Evolutionary conservation across 2,329 filamentous ascomycete genomes (phyloP), one percentile per base, ranked within the genome.

Genomic region (Neodidymelliopsis sp.): DNA sequence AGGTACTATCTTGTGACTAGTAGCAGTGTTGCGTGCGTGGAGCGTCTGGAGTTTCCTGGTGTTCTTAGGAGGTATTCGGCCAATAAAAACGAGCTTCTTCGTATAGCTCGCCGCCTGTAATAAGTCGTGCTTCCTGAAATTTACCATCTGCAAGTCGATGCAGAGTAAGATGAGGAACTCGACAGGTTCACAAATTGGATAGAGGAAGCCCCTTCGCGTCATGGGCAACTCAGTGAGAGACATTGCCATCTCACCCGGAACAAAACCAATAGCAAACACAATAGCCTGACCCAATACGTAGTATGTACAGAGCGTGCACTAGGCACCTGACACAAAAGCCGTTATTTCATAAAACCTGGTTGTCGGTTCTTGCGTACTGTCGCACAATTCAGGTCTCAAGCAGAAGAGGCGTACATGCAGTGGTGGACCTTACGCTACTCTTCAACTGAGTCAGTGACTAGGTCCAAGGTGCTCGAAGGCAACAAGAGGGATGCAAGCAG

Each of bases 321-420:
- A n/a, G 53, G 57, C 63, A 65, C 63, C 60, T 69, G 50, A 63
- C 64, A 69, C 60, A 12, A 62, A 64, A 59, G 59, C 65, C 60
- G 62, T 66, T 69, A 29, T 46, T n/a, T 44, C 41, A 56, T 41
- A 51, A 56, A 57, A 69, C 69, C 69, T 55, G 69, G 69, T 71
- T 62, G 50, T 57, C 59, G 69, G 69, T 61, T 59, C 31, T 40
- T 51, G 55, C 24, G 50, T 62, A 54, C 54, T 57, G 69, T 71
- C 49, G 57, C 60, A 70, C 66, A 22, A 51, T 55, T 47, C 31
- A 51, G 37, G 53, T 56, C 30, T 44, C 49, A 60, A 58, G 50
- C 50, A 59, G 38, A 48, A 54, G 53, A 62, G 49, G 60, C 55
- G 53, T 61, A 50, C 59, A 64, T 67, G 62, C 59, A 60, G 59